Evolutionary conservation across 371 early-diverging fungal species (phyloP).

Genomic region (Apophysomyces trapeziformis): DNA sequence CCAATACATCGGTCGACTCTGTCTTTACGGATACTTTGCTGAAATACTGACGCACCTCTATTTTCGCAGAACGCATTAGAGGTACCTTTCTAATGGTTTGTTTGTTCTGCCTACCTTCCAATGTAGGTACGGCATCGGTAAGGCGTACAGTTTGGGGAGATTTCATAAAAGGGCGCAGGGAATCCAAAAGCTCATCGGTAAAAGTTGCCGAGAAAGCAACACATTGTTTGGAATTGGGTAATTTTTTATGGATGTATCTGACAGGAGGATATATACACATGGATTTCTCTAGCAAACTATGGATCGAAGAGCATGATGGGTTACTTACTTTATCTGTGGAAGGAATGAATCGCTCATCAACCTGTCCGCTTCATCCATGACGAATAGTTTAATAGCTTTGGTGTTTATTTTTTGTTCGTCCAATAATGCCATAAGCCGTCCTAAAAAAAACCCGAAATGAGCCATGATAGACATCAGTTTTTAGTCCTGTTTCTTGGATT

Average conservation of each 20-base stretch:
- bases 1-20: conserved; percentile 17
- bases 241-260: conserved; percentile 31
- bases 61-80: background rate
- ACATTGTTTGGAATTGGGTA: conserved; percentile 52
- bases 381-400: conserved; percentile 74
- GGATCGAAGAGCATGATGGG: background rate
- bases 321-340: conserved; percentile 36
- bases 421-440: conserved; percentile 85
- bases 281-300: background rate
- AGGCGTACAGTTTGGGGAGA: conserved; percentile 58
- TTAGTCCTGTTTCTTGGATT: background rate
- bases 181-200: conserved; percentile 49
- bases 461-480: too few relatives aligned
- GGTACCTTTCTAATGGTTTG: too few relatives aligned
- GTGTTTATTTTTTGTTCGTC: conserved; percentile 64
- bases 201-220: conserved; percentile 71
- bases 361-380: conserved; percentile 97
- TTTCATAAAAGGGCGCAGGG: conserved; percentile 44
- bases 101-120: conserved; percentile 49
- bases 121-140: conserved; percentile 61
- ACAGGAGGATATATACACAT: background rate
- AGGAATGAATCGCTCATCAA: conserved; percentile 65
- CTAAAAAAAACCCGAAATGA: conserved; percentile 12
- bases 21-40: conserved; percentile 11
- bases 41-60: conserved; percentile 64